Conservation (phyloP, 2,329 filamentous ascomycete species). For the Fusarium nygamai region DNA sequence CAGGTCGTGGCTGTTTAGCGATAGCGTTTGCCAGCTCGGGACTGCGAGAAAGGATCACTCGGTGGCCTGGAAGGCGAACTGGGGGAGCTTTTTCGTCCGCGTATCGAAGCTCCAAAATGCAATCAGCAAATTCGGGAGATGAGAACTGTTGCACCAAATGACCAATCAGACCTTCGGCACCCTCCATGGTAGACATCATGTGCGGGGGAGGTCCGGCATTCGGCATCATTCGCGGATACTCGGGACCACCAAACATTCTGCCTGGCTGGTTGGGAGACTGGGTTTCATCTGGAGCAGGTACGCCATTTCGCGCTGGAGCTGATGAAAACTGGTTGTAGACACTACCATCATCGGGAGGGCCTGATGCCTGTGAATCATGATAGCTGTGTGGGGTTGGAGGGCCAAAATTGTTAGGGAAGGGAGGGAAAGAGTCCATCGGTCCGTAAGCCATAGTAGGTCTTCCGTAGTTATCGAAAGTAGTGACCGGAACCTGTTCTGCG, state of each 20-base stretch:
- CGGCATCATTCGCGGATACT: constrained; percentile 49
- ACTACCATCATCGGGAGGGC: constrained; percentile 57
- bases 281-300: constrained; percentile 41
- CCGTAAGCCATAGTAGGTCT: constrained; percentile 50
- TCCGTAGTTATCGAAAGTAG: constrained; percentile 51
- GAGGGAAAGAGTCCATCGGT: constrained; percentile 48
- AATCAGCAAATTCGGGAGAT: constrained; percentile 53
- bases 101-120: constrained; percentile 58
- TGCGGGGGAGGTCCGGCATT: constrained; percentile 44
- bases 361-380: constrained; percentile 69
- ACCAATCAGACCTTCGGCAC: constrained; percentile 51
- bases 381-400: constrained; percentile 69
- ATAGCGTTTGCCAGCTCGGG: constrained; percentile 42
- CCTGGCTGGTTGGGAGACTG: constrained; percentile 44
- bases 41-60: constrained; percentile 65
- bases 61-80: constrained; percentile 63
- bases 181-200: constrained; percentile 43
- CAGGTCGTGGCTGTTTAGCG: constrained; percentile 46
- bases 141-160: constrained; percentile 53
- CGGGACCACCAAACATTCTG: constrained; percentile 46
- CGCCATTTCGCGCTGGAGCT: constrained; percentile 53
- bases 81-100: constrained; percentile 50
- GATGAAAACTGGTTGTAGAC: constrained; percentile 53
- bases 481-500: constrained; percentile 49
- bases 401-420: constrained; percentile 55